A percentile compares a stretch with the other conserved stretches of the same genome.
Evolutionary conservation across 2,329 filamentous ascomycete genomes (phyloP).

Genomic region (Penicillium brevicompactum): DNA sequence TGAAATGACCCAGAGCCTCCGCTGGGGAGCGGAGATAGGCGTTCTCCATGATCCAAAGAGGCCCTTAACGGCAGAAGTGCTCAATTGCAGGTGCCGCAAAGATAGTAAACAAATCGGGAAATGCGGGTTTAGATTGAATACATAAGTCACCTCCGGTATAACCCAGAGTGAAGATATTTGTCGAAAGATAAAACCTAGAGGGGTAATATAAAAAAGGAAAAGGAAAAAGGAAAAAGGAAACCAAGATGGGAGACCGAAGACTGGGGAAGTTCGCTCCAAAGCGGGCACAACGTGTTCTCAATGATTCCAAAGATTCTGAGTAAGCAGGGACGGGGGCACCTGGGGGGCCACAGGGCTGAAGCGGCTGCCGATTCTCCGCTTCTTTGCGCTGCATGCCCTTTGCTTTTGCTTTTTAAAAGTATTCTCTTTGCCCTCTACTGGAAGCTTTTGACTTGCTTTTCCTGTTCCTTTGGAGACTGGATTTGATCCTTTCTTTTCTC

Average conservation of each 20-base stretch:
- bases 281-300: conserved; percentile 31
- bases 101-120: conserved; percentile 17
- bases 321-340: conserved; percentile 13
- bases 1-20: conserved; percentile 56
- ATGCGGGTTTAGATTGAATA: conserved; percentile 15
- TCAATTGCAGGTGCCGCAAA: conserved; percentile 12
- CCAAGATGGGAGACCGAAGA: conserved; percentile 7
- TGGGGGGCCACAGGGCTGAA: conserved; percentile 22
- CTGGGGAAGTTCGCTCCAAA: conserved; percentile 17
- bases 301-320: conserved; percentile 22
- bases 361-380: conserved; percentile 7
- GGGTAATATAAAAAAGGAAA: conserved; percentile 2
- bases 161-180: conserved; percentile 10
- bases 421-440: neutral
- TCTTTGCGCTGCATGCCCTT: neutral
- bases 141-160: conserved; percentile 18
- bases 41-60: conserved; percentile 51
- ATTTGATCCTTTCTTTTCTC: neutral
- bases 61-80: conserved; percentile 8
- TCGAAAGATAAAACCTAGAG: conserved; percentile 10
- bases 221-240: neutral
- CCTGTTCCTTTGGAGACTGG: neutral
- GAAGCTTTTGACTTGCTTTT: neutral
- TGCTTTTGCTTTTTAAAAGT: neutral
- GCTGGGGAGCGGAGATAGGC: conserved; percentile 53